Evolutionary conservation across 2,329 filamentous ascomycete species (phyloP).

Genomic region (Aspergillus uvarum): DNA sequence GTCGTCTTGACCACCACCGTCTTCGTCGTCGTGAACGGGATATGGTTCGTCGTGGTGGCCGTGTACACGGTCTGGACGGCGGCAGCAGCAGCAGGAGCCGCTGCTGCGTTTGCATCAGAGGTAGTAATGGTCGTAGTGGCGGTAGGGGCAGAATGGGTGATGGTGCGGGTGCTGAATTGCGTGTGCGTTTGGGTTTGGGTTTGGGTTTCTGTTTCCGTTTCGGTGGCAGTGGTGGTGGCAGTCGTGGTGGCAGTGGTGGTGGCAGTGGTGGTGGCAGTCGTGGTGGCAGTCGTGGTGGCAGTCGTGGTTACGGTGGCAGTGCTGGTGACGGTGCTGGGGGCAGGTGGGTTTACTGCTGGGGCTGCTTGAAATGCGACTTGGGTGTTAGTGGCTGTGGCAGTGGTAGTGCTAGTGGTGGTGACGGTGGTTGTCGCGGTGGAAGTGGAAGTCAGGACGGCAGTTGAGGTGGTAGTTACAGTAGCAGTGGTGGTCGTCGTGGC

Average conservation of each 20-base stretch:
- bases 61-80: neutral
- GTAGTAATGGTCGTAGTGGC: too few relatives aligned
- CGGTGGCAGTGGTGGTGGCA: too few relatives aligned
- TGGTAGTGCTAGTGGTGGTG: too few relatives aligned
- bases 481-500: neutral
- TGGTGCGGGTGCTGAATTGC: neutral
- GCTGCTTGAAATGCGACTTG: neutral
- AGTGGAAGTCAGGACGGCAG: neutral
- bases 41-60: neutral
- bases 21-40: neutral
- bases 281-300: neutral
- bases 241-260: neutral
- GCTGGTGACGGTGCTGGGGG: neutral
- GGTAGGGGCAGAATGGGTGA: neutral
- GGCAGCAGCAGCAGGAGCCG: neutral
- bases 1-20: neutral
- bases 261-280: neutral
- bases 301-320: neutral
- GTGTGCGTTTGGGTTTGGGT: too few relatives aligned
- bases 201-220: too few relatives aligned
- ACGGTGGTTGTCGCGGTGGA: neutral
- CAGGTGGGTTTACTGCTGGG: too few relatives aligned
- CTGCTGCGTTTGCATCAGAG: neutral
- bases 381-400: neutral
- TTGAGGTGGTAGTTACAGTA: neutral